Base-by-base conservation (phyloP, 768 basidiomycete species). In the Suillus bovinus region DNA sequence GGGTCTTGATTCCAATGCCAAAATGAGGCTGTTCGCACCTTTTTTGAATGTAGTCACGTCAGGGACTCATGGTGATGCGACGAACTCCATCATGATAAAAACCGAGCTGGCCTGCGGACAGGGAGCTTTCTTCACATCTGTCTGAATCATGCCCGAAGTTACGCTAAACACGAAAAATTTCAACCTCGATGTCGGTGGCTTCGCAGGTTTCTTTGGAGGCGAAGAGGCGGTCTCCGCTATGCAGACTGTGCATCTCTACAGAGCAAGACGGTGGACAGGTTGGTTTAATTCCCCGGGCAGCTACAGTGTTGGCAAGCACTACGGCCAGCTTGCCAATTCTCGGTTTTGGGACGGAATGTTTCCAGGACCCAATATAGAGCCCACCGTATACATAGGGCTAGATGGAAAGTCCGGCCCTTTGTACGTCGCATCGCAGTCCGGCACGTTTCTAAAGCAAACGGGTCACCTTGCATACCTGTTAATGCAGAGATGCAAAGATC, bases 281-380 rank as follows among this genome's bases (percentile, higher is more conserved):
- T 77, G 72, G 74, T 75, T 75, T 52, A 78, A 77, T 53, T 73
- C 75, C 6, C 76, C 77, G 0, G 76, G 76, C n/a, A 74, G 76
- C 60, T 76, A 75, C 31, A 70, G 64, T 5, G 57, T 78, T 22
- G 76, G 74, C 4, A 77, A 70, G 59, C 67, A 60, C 13, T 77
- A 74, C 17, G 75, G 73, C 10, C 67, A 66, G 34, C 31, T 77
- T 11, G 74, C 76, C 11, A 61, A 58, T 14, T 64, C 71, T 9
- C 68, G 67, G 17, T 22, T 76, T 56, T 76, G 74, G 74, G 64
- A 71, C 49, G 75, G 71, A 17, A 62, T 76, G 8, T 77, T 71
- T 52, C 75, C 76, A 4, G 75, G 76, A 10, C 63, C 63, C 11
- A 67, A 66, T 59, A 64, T 64, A n/a, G 63, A 70, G 2, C 73